Evolutionary conservation across 1,284 basidiomycete species (phyloP).

Genomic region (Entoloma clypeatum): DNA sequence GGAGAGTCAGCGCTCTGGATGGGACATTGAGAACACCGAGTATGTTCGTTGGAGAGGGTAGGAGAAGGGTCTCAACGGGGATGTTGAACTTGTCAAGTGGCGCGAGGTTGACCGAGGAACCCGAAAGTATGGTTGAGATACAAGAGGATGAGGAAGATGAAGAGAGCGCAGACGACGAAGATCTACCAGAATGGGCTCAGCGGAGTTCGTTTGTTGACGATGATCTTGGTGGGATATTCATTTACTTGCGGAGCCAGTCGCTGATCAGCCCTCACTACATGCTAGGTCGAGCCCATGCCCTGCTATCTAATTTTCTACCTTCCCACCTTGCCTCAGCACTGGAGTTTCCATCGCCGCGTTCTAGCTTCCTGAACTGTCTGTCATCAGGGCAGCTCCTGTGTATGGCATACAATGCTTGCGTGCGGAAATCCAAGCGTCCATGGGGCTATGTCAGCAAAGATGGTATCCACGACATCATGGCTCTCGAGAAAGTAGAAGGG

Average conservation of each 20-base stretch:
- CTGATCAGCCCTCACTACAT: conserved; percentile 6
- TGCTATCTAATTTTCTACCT: conserved; percentile 56
- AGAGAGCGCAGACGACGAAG: conserved; percentile 55
- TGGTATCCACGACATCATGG: conserved; percentile 74
- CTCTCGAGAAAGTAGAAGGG: conserved; percentile 50
- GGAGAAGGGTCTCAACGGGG: conserved; percentile 52
- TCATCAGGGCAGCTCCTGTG: conserved; percentile 81
- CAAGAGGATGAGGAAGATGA: conserved; percentile 48
- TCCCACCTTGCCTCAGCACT: conserved; percentile 43
- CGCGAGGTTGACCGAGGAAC: conserved; percentile 56
- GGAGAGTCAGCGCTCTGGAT: conserved; percentile 52
- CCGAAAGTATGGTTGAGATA: conserved; percentile 47
- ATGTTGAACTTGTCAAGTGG: conserved; percentile 47
- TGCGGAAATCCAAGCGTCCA: conserved; percentile 74
- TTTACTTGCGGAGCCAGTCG: conserved; percentile 10
- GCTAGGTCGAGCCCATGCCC: conserved; percentile 57
- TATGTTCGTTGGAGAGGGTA: conserved; percentile 24
- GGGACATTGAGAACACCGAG: conserved; percentile 23
- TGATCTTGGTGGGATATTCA: conserved; percentile 49
- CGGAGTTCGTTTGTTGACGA: conserved; percentile 50
- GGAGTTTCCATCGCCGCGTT: conserved; percentile 36
- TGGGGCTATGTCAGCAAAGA: conserved; percentile 84
- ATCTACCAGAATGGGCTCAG: conserved; percentile 74
- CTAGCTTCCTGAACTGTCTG: conserved; percentile 51
- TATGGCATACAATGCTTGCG: conserved; percentile 72